phyloP scores from a whole-genome alignment of 495 filamentous ascomycete genomes.

The Aspergillus homomorphus region DNA sequence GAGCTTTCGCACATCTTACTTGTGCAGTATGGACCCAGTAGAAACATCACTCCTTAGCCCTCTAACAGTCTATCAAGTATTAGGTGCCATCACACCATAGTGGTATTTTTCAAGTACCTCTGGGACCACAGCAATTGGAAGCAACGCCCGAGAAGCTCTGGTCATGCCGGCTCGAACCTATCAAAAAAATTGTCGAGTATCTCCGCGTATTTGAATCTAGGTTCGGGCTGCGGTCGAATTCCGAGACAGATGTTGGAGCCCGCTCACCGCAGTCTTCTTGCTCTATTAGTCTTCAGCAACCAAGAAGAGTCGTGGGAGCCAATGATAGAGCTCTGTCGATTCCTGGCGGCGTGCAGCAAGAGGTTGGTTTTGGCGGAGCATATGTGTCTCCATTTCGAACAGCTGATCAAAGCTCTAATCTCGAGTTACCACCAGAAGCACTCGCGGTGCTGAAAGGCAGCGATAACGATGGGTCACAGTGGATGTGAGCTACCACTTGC shows the following conservation, averaged over 20 bases:
- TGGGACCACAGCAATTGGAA: slow-evolving; percentile 19
- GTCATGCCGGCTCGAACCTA: slow-evolving; percentile 23
- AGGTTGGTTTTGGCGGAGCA: slow-evolving; percentile 28
- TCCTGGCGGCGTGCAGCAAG: slow-evolving; percentile 28
- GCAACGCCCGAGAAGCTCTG: slow-evolving; percentile 15
- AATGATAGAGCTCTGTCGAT: slow-evolving; percentile 35
- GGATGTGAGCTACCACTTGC: neutral
- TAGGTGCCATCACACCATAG: slow-evolving; percentile 27
- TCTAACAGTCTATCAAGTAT: slow-evolving; percentile 22
- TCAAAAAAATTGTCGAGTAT: slow-evolving; percentile 31
- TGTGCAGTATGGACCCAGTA: slow-evolving; percentile 32
- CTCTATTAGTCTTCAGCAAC: slow-evolving; percentile 24
- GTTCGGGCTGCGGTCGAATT: slow-evolving; percentile 35
- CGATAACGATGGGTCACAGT: slow-evolving; percentile 13
- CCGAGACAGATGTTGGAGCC: slow-evolving; percentile 33
- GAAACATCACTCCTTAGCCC: neutral
- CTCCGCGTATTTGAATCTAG: slow-evolving; percentile 29
- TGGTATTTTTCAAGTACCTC: slow-evolving; percentile 26
- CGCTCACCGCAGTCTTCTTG: slow-evolving; percentile 27
- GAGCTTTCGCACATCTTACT: slow-evolving; percentile 36
- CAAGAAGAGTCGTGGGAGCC: slow-evolving; percentile 25
- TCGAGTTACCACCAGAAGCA: slow-evolving; percentile 30
- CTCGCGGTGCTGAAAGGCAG: slow-evolving; percentile 22
- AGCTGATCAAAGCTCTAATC: slow-evolving; percentile 13
- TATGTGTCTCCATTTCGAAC: slow-evolving; percentile 26